A percentile compares a stretch with the other conserved stretches of the same genome.
phyloP scores from a whole-genome alignment of 2,329 filamentous ascomycete genomes.

The Elsinoe perseae region DNA sequence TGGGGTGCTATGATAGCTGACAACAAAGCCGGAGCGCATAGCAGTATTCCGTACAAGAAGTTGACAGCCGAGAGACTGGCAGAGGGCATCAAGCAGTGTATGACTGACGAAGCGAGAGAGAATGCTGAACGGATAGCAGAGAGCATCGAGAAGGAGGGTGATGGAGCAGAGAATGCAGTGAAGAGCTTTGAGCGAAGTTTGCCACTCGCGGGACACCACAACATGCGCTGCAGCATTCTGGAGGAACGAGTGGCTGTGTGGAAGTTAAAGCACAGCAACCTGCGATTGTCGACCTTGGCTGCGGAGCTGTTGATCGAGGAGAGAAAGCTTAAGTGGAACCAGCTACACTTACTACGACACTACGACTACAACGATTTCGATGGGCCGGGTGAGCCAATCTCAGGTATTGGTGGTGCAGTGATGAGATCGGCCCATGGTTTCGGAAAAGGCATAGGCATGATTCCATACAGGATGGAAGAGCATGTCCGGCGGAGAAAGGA shows the following conservation, averaged over 20 bases:
- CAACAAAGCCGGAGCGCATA: slow-evolving; percentile 54
- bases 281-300: slow-evolving; percentile 56
- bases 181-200: slow-evolving; percentile 57
- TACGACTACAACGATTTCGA: slow-evolving; percentile 72
- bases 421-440: slow-evolving; percentile 52
- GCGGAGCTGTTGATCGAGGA: slow-evolving; percentile 57
- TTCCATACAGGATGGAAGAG: slow-evolving; percentile 53
- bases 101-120: slow-evolving; percentile 52
- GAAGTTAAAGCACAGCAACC: slow-evolving; percentile 53
- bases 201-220: slow-evolving; percentile 37
- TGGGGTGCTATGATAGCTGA: slow-evolving; percentile 64
- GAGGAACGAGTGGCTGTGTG: slow-evolving; percentile 57
- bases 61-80: slow-evolving; percentile 57
- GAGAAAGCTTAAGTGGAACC: slow-evolving; percentile 56
- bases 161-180: slow-evolving; percentile 64
- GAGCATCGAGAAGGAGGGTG: slow-evolving; percentile 56
- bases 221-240: slow-evolving; percentile 59
- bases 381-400: slow-evolving; percentile 65
- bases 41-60: slow-evolving; percentile 60
- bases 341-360: slow-evolving; percentile 56
- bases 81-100: slow-evolving; percentile 61
- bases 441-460: slow-evolving; percentile 55
- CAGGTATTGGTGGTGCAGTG: slow-evolving; percentile 56
- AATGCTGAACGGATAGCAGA: slow-evolving; percentile 54
- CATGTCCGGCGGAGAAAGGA: slow-evolving; percentile 43